A percentile compares a stretch with the other conserved stretches of the same genome.
These are phyloP conservation scores for Colletotrichum higginsianum DNA, from an alignment of 2,329 filamentous ascomycete genomes.

Conservation along the genomic window DNA sequence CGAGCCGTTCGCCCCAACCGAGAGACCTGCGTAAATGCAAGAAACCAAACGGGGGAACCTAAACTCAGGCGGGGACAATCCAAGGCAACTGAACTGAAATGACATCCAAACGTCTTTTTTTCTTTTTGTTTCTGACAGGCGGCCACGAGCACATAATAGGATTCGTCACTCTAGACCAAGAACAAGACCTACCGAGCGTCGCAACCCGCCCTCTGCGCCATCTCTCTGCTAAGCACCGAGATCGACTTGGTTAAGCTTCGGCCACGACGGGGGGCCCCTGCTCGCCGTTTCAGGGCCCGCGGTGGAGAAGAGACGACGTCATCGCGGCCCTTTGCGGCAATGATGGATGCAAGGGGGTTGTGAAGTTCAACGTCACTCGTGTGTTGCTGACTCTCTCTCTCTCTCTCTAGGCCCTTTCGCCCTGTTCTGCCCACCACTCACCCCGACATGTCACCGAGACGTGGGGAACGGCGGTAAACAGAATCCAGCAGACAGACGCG, in stretches of 20 bases:
- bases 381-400: not conserved
- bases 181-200: not conserved
- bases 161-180: not conserved
- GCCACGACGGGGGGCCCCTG: constrained; percentile 26
- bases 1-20: not conserved
- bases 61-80: not conserved
- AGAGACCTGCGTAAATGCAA: not conserved
- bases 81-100: not conserved
- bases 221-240: not conserved
- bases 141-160: not conserved
- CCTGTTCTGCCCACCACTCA: not conserved
- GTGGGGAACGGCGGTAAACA: too few species aligned
- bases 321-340: constrained; percentile 13
- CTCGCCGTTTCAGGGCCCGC: constrained; percentile 36
- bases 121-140: too few species aligned
- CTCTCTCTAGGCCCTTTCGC: not conserved
- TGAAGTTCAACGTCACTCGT: constrained; percentile 12
- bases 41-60: not conserved
- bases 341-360: too few species aligned
- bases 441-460: too few species aligned
- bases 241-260: constrained; percentile 30
- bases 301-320: constrained; percentile 29
- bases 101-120: not conserved
- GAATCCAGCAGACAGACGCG: too few species aligned
- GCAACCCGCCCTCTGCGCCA: too few species aligned